Conservation (phyloP, 148 eudicot genomes). For the Pharnaceum exiguum region DNA sequence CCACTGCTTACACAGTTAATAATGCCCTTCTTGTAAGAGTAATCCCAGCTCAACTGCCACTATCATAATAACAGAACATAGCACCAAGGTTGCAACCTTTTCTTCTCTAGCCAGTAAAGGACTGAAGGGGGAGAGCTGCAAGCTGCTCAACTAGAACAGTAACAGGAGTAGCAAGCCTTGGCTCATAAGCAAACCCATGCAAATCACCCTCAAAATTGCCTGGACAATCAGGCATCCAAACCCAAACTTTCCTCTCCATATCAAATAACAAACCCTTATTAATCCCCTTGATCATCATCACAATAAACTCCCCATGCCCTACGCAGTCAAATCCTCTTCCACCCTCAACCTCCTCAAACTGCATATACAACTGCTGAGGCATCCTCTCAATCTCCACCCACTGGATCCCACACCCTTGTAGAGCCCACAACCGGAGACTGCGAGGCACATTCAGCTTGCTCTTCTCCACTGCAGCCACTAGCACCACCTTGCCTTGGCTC, state of each 20-base stretch:
- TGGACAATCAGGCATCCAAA: slow-evolving; percentile 74
- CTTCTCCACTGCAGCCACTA: slow-evolving; percentile 82
- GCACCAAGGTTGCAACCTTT: no score
- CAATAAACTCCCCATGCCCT: slow-evolving; percentile 68
- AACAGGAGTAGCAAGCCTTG: slow-evolving; percentile 76
- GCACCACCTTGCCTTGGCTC: slow-evolving; percentile 37
- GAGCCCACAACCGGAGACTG: slow-evolving; percentile 70
- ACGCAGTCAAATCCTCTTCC: slow-evolving; percentile 74
- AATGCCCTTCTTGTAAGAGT: no score
- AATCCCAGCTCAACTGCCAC: no score
- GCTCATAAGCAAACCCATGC: slow-evolving; percentile 81
- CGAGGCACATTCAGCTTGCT: slow-evolving; percentile 85
- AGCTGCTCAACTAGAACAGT: slow-evolving; percentile 69
- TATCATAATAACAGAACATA: no score
- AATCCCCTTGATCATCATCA: slow-evolving; percentile 43
- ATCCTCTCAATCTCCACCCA: slow-evolving; percentile 94
- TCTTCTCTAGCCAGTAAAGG: slow-evolving; percentile 5
- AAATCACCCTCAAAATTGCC: slow-evolving; percentile 31
- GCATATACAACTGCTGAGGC: slow-evolving; percentile 76
- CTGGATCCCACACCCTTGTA: slow-evolving; percentile 56
- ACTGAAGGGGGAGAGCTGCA: slow-evolving; percentile 43
- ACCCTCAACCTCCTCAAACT: slow-evolving; percentile 60
- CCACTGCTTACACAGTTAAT: no score
- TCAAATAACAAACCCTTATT: slow-evolving; percentile 70
- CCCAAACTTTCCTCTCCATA: slow-evolving; percentile 53